Evolutionary conservation across 106 monocot species (phyloP).

Genomic region (Agapanthus africanus): DNA sequence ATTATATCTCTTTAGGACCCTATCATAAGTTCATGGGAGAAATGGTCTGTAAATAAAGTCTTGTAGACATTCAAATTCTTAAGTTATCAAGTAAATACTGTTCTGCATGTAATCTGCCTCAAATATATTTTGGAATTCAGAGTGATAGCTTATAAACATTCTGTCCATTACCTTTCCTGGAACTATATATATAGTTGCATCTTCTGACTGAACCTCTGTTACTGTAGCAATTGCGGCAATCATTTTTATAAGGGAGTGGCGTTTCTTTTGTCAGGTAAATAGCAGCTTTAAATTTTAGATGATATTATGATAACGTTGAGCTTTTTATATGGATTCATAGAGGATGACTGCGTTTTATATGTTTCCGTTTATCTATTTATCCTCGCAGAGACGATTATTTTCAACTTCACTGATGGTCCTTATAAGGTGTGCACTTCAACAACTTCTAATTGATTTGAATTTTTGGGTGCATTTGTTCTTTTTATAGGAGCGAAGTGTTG

Average conservation of each 20-base stretch:
- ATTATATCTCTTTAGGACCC: too few relatives aligned
- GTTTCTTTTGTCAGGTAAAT: constrained; percentile 1
- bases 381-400: constrained; percentile 4
- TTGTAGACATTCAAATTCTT: too few relatives aligned
- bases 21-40: too few relatives aligned
- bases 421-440: constrained; percentile 4
- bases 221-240: constrained; percentile 10
- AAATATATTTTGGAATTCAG: not conserved
- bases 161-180: not conserved
- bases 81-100: not conserved
- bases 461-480: not conserved
- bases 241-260: constrained; percentile 10
- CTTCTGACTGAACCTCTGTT: not conserved
- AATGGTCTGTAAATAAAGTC: too few relatives aligned
- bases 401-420: constrained; percentile 6
- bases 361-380: constrained; percentile 1
- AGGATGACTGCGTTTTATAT: not conserved
- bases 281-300: not conserved
- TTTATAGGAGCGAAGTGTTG: not conserved
- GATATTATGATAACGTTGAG: constrained; percentile 20
- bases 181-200: not conserved
- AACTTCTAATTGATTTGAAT: not conserved
- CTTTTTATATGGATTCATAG: not conserved
- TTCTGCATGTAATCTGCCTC: not conserved
- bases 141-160: not conserved